Evolutionary conservation across 441 rosid genomes (phyloP), one percentile per base, ranked within the genome.

Genomic region (Gossypium gossypioides): DNA sequence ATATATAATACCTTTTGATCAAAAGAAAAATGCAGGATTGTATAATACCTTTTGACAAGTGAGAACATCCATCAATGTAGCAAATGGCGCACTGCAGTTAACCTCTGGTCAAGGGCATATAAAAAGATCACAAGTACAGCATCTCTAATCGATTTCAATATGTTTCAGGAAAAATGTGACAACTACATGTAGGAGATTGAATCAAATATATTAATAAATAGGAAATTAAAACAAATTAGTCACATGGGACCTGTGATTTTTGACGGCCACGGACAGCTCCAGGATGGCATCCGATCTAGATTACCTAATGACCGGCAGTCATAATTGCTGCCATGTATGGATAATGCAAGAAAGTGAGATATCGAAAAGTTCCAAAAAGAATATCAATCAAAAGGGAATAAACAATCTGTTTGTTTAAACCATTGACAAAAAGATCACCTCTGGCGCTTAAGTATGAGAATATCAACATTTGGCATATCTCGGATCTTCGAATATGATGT

Each of bases 221-320:
- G 69, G 37, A 52, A 61, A n/a, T 56, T 54, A 18, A 64, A 58
- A 58, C 13, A 72, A 40, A 57, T 40, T 25, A 13, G 24, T 50
- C 65, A 63, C 19, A 62, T 71, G 48, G 27, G 80, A 94, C 98
- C 96, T 94, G 96, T 88, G 46, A 89, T 46, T 66, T 72, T 66
- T 37, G 87, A 87, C 68, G 86, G 81, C 79, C 81, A 80, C 0
- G 92, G 93, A 59, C 87, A 90, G 81, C 85, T 72, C 88, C 85
- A 87, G 65, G 62, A 81, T 21, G 96, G 91, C 76, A 84, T 74
- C 68, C 82, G 82, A 52, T 87, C 89, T 29, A 56, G 34, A 58
- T 72, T 77, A 16, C 74, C 40, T 66, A 85, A 78, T 72, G 83
- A 3, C 6, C 97, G 87, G 74, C 75, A 81, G 40, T 81, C 81